Percentiles rank a stretch among this genome's conserved stretches.
phyloP scores from a whole-genome alignment of 2,329 filamentous ascomycete species.

The Fusarium udum region DNA sequence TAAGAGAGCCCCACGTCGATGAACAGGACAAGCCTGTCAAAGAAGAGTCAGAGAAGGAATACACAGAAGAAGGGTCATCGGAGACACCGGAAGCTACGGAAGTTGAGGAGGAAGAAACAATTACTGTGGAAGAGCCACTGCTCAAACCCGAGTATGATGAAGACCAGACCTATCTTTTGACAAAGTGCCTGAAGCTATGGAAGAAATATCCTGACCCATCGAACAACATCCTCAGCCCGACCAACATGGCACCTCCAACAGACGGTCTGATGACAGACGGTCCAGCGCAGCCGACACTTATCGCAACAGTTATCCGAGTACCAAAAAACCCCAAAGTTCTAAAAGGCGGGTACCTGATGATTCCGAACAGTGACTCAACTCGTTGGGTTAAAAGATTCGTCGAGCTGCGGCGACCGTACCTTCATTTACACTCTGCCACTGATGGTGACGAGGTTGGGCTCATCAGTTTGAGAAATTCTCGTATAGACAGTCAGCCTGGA shows the following conservation, averaged over 20 bases:
- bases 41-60: neutral
- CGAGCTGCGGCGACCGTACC: constrained; percentile 88
- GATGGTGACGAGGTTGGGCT: constrained; percentile 92
- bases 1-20: neutral
- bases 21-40: neutral
- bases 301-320: constrained; percentile 79
- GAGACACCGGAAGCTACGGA: constrained; percentile 25
- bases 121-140: constrained; percentile 39
- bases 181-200: constrained; percentile 73
- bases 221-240: constrained; percentile 63
- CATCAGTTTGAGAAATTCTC: constrained; percentile 86
- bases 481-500: constrained; percentile 92
- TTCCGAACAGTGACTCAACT: constrained; percentile 81
- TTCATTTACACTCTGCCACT: constrained; percentile 86
- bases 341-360: constrained; percentile 88
- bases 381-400: constrained; percentile 94
- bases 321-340: constrained; percentile 83
- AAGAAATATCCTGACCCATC: constrained; percentile 66
- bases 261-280: constrained; percentile 65
- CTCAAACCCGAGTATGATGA: constrained; percentile 57
- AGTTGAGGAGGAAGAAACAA: constrained; percentile 28
- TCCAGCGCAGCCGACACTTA: constrained; percentile 68
- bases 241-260: constrained; percentile 74
- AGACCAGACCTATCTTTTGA: constrained; percentile 58
- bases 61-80: constrained; percentile 26